Evolutionary conservation across 352 stramenopile genomes (phyloP).

Genomic region (Globisporangium sylvaticum): DNA sequence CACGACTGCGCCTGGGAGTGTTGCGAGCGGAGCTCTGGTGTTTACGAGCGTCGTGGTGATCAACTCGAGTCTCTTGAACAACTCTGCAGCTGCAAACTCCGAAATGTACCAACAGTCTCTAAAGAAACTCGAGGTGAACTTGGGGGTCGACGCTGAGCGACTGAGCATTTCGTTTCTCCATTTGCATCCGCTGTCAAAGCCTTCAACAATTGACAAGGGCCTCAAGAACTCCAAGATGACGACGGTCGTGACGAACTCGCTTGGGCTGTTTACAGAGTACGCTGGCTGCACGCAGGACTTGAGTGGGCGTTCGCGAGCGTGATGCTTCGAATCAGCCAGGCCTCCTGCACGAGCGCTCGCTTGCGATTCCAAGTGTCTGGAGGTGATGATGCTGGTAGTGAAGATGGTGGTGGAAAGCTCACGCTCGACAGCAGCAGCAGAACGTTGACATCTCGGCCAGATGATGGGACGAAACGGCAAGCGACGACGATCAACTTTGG

Average conservation of each 20-base stretch:
- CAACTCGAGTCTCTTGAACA: neutral
- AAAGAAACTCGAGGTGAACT: neutral
- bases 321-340: conserved; percentile 10
- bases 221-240: neutral
- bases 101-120: neutral
- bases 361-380: conserved; percentile 4
- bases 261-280: conserved; percentile 16
- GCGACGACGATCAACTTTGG: conserved; percentile 7
- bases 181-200: neutral
- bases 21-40: neutral
- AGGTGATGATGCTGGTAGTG: neutral
- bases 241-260: neutral
- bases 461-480: neutral
- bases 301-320: conserved; percentile 17
- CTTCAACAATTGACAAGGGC: neutral
- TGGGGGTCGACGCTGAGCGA: neutral
- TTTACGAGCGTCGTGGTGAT: conserved; percentile 16
- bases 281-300: conserved; percentile 11
- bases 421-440: neutral
- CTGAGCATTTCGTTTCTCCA: conserved; percentile 17
- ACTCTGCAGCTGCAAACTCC: neutral
- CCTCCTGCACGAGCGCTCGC: conserved; percentile 9
- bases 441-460: neutral
- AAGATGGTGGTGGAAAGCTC: neutral
- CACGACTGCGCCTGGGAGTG: neutral